Base-by-base conservation (phyloP, 1,284 basidiomycete species). In the Malassezia furfur region DNA sequence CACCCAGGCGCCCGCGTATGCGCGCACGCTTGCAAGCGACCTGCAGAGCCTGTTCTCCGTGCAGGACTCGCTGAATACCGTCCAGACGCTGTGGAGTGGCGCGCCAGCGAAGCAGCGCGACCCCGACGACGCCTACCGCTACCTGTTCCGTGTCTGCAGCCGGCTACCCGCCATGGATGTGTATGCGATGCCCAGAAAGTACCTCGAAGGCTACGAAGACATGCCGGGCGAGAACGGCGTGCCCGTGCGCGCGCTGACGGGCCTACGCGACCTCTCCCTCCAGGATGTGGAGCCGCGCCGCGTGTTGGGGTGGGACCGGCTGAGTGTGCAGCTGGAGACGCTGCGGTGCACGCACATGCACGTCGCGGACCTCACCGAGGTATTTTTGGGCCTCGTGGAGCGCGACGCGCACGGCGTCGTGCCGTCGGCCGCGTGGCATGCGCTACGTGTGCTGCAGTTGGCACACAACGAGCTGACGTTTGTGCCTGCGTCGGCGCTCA, bases 101-200 rank as follows among this genome's bases (percentile, higher is more conserved):
- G 30, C 28, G 2, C 35, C 46, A 4, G 14, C 17, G 30, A 31
- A 17, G 37, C 54, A 52, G 5, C 54, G 86, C 52, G 85, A 89
- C 59, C 72, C 80, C 3, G 84, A 62, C 9, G 57, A 45, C 22
- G 60, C 89, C 66, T 81, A 91, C 75, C 88, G 84, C 72, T 89
- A 84, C 76, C 80, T 91, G 63, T 91, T 84, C 77, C 87, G 87
- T 70, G 81, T 84, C 68, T 87, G 91, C 77, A 91, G 87, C 31
- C 88, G 87, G 76, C 78, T 91, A 0, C 88, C 88, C 15, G 84
- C 87, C 2, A 78, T 93, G 54, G 65, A 11, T 57, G 76, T 30
- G 63, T 62, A 1, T 72, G 72, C 1, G 36, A 77, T 78, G n/a
- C 78, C 80, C 81, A 4, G 83, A 82, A 4, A 64, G 37, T 58